Percentiles rank a stretch among this genome's conserved stretches.
Conservation (phyloP, 345 rosid species). For the Corymbia maculata region DNA sequence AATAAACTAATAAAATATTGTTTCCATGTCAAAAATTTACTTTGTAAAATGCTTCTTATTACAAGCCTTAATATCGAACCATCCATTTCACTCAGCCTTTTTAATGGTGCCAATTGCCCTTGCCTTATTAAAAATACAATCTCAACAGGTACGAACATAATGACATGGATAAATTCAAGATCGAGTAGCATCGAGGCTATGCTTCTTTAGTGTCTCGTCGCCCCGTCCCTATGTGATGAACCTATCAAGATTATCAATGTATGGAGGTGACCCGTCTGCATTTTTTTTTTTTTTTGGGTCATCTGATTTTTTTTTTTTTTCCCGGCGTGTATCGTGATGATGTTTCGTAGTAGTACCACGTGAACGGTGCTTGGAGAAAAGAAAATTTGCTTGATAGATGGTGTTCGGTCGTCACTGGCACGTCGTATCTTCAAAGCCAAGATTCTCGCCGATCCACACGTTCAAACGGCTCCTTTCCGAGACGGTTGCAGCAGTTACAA, state of each 20-base stretch:
- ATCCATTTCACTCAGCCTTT: too few relatives aligned
- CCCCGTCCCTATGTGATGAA: accelerated
- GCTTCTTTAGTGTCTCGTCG: accelerated
- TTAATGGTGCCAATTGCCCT: too few relatives aligned
- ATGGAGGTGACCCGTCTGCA: accelerated
- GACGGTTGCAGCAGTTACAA: neutral
- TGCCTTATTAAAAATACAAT: too few relatives aligned
- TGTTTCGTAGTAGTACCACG: neutral
- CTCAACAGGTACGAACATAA: neutral
- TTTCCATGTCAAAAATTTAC: too few relatives aligned
- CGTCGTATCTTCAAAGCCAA: neutral
- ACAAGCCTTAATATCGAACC: too few relatives aligned
- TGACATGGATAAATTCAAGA: neutral
- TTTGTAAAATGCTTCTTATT: too few relatives aligned
- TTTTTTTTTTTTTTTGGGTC: too few relatives aligned
- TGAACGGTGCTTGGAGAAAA: neutral
- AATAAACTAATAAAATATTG: too few relatives aligned
- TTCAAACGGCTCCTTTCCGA: neutral
- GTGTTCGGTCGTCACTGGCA: neutral
- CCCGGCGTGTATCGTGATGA: neutral
- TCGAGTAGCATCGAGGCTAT: too few relatives aligned
- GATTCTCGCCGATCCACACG: neutral
- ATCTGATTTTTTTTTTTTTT: accelerated
- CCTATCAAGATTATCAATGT: accelerated
- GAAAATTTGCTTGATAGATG: neutral